Conservation (phyloP, 768 basidiomycete species). For the Mycena indigotica region DNA sequence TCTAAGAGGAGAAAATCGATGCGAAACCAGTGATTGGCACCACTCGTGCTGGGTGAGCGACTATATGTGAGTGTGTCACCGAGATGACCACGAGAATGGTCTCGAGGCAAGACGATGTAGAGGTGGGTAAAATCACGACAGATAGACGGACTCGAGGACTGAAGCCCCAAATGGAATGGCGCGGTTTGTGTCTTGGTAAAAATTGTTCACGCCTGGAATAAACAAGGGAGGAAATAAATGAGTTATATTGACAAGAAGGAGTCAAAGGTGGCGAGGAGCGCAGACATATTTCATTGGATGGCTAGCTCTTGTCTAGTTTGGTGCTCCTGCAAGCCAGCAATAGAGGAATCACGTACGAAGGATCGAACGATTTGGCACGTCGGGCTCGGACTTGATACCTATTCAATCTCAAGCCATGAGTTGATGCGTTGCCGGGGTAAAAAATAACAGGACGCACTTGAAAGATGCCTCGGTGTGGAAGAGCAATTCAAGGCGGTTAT, state of each 20-base stretch:
- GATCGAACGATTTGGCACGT: conserved; percentile 12
- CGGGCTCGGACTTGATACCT: conserved; percentile 6
- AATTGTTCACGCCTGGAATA: conserved; percentile 17
- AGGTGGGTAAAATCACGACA: conserved; percentile 14
- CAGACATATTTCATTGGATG: conserved; percentile 13
- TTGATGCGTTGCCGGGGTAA: conserved; percentile 11
- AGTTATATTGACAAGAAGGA: conserved; percentile 12
- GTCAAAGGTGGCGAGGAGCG: conserved; percentile 15
- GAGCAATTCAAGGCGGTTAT: conserved; percentile 1
- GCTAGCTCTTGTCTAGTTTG: conserved; percentile 11
- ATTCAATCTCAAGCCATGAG: conserved; percentile 12
- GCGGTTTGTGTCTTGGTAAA: conserved; percentile 2
- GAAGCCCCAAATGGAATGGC: conserved; percentile 24
- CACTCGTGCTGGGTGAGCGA: neutral
- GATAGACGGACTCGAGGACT: conserved; percentile 7
- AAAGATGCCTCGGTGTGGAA: neutral
- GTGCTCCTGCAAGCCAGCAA: conserved; percentile 9
- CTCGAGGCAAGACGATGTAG: conserved; percentile 2
- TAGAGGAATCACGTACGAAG: conserved; percentile 5
- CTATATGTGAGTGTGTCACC: neutral
- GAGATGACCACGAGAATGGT: conserved; percentile 15
- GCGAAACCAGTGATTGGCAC: conserved; percentile 2
- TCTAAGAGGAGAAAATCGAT: neutral
- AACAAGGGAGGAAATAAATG: conserved; percentile 8
- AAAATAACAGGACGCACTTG: conserved; percentile 3